Base-by-base conservation (phyloP, 1,284 basidiomycete genomes). In the Pseudozyma tsukubaensis region DNA sequence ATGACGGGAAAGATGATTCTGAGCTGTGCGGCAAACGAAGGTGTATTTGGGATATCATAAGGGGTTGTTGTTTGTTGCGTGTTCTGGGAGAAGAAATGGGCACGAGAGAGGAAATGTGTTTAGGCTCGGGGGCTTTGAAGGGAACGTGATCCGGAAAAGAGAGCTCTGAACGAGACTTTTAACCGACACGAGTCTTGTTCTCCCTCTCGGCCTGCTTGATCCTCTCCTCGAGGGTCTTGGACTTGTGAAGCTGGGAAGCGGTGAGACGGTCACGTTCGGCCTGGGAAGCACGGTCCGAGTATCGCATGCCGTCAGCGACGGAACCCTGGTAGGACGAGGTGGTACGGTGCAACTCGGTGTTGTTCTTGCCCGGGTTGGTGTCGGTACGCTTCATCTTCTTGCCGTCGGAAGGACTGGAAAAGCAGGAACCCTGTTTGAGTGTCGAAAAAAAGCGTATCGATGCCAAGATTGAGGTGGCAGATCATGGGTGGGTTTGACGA, bases 251-350 rank as follows among this genome's bases (percentile, higher is more conserved):
- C 59, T 83, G 78, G 48, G 79, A 80, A 40, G 83, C 83, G 56
- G 82, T 82, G 50, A 83, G 73, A 37, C 75, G 73, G 49, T 79
- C 74, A 35, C 79, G 75, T 56, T 77, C 78, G 29, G 60, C 61
- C 24, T 45, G 32, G 54, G 45, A 48, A 24, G 50, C 43, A 52
- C 82, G 76, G 76, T 84, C 83, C 24, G 83, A 84, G 81, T 84
- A 84, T 32, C 83, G 65, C 73, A 80, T 83, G 48, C 75, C 73
- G 36, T 84, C 83, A 24, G 83, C 82, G 45, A 83, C 80, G 42
- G 77, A 77, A 59, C 83, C 83, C 56, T 83, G 82, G 78, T 81
- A 84, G 34, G 83, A 84, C 14, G 82, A 83, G 29, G 83, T 83
- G 63, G 82, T 83, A 43, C 83, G 80, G 58, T 83, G 83, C 45